Evolutionary conservation across 805 yeast species (phyloP).

Genomic region (Kodamaea jinghongensis): DNA sequence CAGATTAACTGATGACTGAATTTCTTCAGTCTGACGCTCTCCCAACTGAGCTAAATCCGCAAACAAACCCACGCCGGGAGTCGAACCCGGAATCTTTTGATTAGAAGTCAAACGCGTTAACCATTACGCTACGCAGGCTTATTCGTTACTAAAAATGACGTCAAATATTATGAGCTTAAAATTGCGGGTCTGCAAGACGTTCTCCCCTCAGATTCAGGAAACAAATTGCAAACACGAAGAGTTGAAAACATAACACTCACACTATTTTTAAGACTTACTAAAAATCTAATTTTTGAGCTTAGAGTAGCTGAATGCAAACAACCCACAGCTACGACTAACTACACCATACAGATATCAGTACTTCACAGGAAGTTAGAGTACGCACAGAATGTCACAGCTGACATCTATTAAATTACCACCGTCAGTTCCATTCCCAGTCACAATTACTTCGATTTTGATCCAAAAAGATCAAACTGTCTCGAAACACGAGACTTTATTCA

Average conservation of each 20-base stretch:
- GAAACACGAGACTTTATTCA: slow-evolving; percentile 54
- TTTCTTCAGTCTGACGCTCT: slow-evolving; percentile 38
- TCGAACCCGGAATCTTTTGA: slow-evolving; percentile 25
- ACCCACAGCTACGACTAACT: no score
- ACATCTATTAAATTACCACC: slow-evolving; percentile 58
- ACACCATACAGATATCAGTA: no score
- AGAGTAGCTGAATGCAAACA: no score
- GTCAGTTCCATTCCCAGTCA: slow-evolving; percentile 67
- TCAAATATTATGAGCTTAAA: no score
- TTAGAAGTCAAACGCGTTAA: slow-evolving; percentile 25
- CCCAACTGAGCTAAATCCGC: slow-evolving; percentile 40
- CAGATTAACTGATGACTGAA: slow-evolving; percentile 44
- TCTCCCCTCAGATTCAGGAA: no score
- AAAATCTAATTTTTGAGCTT: no score
- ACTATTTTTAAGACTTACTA: no score
- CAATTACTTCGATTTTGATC: slow-evolving; percentile 50
- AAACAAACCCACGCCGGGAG: slow-evolving; percentile 21
- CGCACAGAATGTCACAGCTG: slow-evolving; percentile 26
- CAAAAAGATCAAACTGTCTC: slow-evolving; percentile 44
- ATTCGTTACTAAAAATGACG: background rate
- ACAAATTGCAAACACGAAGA: no score
- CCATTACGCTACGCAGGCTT: slow-evolving; percentile 22
- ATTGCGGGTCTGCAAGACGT: no score
- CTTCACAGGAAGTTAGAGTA: background rate
- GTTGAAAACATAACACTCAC: no score